phyloP scores from a whole-genome alignment of 257 asterid species.

The Leptodermis oblonga region DNA sequence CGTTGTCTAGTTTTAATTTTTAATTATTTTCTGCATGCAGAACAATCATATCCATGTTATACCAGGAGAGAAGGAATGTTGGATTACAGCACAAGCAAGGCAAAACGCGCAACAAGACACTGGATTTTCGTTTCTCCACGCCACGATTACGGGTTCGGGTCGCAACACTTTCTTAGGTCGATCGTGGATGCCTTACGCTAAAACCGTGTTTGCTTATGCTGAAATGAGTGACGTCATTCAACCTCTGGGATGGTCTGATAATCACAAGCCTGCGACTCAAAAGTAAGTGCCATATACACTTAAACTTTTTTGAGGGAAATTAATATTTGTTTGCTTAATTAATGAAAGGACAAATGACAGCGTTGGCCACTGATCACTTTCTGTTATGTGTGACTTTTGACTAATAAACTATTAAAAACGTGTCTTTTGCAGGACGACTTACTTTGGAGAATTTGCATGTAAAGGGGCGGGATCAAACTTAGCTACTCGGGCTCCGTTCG shows the following conservation, averaged over 20 bases:
- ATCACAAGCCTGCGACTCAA: neutral
- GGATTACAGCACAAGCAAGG: slow-evolving; percentile 29
- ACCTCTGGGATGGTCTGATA: slow-evolving; percentile 24
- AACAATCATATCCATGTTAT: slow-evolving; percentile 20
- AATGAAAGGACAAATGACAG: no score
- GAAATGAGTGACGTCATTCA: slow-evolving; percentile 18
- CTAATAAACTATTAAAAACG: no score
- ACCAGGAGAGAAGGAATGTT: slow-evolving; percentile 13
- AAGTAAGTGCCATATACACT: slow-evolving; percentile 31
- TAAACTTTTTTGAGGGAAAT: no score
- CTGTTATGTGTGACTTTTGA: no score
- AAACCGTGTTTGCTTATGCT: slow-evolving; percentile 19
- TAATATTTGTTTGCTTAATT: no score
- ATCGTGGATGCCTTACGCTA: slow-evolving; percentile 23
- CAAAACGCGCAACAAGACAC: neutral
- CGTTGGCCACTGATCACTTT: no score
- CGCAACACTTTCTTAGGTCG: slow-evolving; percentile 24
- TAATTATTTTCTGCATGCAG: slow-evolving; percentile 20
- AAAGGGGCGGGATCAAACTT: slow-evolving; percentile 48
- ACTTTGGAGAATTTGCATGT: slow-evolving; percentile 51
- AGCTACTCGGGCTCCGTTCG: slow-evolving; percentile 25
- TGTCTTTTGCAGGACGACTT: slow-evolving; percentile 54
- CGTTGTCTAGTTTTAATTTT: no score
- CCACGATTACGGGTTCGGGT: slow-evolving; percentile 21
- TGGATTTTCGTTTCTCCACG: slow-evolving; percentile 25